Evolutionary conservation across 495 filamentous ascomycete genomes (phyloP).

Genomic region (Neurospora intermedia): DNA sequence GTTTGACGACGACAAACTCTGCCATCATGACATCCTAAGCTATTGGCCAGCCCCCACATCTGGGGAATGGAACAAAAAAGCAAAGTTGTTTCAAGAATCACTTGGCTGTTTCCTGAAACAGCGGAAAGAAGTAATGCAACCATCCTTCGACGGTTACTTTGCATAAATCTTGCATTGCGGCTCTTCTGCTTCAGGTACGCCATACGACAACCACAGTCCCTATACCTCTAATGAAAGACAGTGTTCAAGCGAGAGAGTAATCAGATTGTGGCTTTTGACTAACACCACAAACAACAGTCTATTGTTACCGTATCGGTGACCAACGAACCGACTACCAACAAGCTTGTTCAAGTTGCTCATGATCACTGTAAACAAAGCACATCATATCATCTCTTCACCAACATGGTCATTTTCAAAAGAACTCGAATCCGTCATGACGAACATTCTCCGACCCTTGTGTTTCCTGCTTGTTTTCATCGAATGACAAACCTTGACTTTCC

Average conservation of each 20-base stretch:
- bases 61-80: not conserved
- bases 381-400: not conserved
- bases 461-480: not conserved
- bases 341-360: too few relatives aligned
- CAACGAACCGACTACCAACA: not conserved
- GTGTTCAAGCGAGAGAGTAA: not conserved
- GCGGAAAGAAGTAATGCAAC: not conserved
- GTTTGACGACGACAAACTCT: not conserved
- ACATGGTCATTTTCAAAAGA: not conserved
- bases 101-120: not conserved
- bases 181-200: not conserved
- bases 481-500: not conserved
- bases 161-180: not conserved
- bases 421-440: not conserved
- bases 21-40: not conserved
- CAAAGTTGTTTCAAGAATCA: not conserved
- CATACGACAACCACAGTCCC: not conserved
- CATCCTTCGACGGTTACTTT: not conserved
- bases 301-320: too few relatives aligned
- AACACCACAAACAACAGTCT: not conserved
- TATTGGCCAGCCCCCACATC: not conserved
- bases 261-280: not conserved
- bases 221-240: not conserved
- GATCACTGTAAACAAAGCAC: not conserved
- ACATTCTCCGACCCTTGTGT: not conserved